Evolutionary conservation across 768 basidiomycete genomes (phyloP), one percentile per base, ranked within the genome.

Genomic region (Calocybe indica): DNA sequence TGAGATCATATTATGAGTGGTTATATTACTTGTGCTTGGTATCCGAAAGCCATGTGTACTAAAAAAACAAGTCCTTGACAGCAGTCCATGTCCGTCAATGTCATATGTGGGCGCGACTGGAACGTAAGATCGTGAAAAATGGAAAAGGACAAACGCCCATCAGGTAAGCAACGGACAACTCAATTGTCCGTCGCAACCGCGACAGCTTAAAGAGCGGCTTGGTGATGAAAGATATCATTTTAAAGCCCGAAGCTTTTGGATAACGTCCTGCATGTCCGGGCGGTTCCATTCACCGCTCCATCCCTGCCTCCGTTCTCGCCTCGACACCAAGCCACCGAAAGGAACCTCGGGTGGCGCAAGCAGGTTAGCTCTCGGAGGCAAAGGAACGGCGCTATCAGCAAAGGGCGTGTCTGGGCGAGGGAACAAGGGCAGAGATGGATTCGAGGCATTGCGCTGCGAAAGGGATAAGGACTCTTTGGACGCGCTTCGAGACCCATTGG

Each of bases 261-360:
- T 61, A 7, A 62, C 60, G 43, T 62, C 56, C 33, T 57, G 58
- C 56, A 58, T 61, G 32, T 58, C 62, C 3, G 48, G 46, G 6
- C 49, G 53, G 42, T 63, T 61, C 62, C 62, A 61, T 47, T 63
- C 60, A 4, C 60, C 60, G 40, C 57, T 63, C 62, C 62, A 60
- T 11, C 58, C 58, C 36, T 58, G 54, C 31, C 50, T 51, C 46
- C 47, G 51, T 43, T 57, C 60, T 37, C 46, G 42, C 15, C 55
- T 32, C 35, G 43, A 40, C 7, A 54, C 28, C 29, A 48, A 5
- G 14, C 43, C 51, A n/a, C 15, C 40, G 5, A 41, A 12, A 3
- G 15, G 11, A 32, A 22, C 40, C 45, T 14, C 13, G 28, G 30
- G 10, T 30, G 33, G 8, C 39, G 44, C 51, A 40, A 14, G 7